Evolutionary conservation across 1,284 basidiomycete species (phyloP).

Genomic region (Cryptococcus sp.): DNA sequence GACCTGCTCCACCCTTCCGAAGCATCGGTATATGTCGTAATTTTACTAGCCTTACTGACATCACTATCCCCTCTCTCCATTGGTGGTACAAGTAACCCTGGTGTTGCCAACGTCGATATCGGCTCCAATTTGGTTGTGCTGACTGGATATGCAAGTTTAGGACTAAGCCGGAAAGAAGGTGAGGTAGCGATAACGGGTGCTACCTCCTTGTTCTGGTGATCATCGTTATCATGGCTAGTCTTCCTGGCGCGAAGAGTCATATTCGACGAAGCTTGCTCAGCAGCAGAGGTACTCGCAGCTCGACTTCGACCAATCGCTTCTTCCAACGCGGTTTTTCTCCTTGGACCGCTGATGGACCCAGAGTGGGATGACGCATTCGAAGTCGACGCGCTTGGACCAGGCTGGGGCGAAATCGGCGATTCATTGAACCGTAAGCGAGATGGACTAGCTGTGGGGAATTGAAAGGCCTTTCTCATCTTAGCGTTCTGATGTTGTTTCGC

Average conservation of each 20-base stretch:
- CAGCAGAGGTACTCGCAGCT: conserved; percentile 14
- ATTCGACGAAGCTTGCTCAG: not conserved
- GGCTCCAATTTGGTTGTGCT: not conserved
- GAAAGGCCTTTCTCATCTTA: conserved; percentile 33
- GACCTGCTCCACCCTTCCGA: conserved; percentile 22
- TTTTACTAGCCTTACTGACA: conserved; percentile 10
- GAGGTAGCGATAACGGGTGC: not conserved
- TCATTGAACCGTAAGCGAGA: not conserved
- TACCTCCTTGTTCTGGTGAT: not conserved
- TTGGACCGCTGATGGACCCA: conserved; percentile 1
- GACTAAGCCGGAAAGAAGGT: not conserved
- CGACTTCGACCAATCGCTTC: conserved; percentile 27
- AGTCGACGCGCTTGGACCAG: conserved; percentile 7
- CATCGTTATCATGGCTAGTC: not conserved
- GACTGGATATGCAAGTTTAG: conserved; percentile 16
- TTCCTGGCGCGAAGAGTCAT: not conserved
- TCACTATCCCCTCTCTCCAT: conserved; percentile 9
- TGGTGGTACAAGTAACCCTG: not conserved
- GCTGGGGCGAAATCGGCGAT: conserved; percentile 1
- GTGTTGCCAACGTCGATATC: not conserved
- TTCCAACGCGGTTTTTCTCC: conserved; percentile 22
- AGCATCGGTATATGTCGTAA: conserved; percentile 25
- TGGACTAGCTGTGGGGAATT: conserved; percentile 15
- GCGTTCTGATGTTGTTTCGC: conserved; percentile 38
- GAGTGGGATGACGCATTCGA: conserved; percentile 7